Conservation (phyloP, 129 eudicot genomes). For the Tanacetum coccineum region DNA sequence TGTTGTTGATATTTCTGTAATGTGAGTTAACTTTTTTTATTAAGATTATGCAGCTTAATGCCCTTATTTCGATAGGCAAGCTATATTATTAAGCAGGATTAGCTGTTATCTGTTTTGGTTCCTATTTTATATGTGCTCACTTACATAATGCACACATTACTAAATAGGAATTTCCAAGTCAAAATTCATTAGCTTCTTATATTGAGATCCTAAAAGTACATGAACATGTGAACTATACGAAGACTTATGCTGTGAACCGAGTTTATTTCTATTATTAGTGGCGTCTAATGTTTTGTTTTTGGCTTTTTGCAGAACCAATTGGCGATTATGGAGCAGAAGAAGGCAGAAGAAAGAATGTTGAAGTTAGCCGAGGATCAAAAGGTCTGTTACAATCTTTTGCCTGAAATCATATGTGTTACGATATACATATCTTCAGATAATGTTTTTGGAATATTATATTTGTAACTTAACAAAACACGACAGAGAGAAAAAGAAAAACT, state of each 20-base stretch:
- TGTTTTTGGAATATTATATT: background rate
- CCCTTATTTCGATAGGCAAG: background rate
- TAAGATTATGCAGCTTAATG: background rate
- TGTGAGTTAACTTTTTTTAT: no score
- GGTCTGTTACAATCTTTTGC: constrained; percentile 10
- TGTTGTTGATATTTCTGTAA: background rate
- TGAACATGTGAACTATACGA: background rate
- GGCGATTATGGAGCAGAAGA: constrained; percentile 54
- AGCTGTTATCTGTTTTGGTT: background rate
- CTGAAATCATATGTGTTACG: background rate
- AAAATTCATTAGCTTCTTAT: background rate
- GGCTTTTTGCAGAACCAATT: constrained; percentile 44
- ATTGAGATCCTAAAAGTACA: background rate
- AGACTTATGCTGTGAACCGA: no score
- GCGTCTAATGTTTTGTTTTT: no score
- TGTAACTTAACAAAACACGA: background rate
- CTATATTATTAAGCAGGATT: background rate
- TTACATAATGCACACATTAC: background rate
- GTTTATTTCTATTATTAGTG: no score
- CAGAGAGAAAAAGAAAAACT: constrained; percentile 61
- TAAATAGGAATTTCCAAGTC: background rate
- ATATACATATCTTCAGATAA: no score
- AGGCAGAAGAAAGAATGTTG: constrained; percentile 53
- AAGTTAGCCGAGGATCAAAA: constrained; percentile 32
- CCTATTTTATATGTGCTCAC: background rate